Percentiles rank a stretch among this genome's conserved stretches.
These are phyloP conservation scores for Neltuma alba DNA, from an alignment of 306 rosid species.

Conservation along the genomic window DNA sequence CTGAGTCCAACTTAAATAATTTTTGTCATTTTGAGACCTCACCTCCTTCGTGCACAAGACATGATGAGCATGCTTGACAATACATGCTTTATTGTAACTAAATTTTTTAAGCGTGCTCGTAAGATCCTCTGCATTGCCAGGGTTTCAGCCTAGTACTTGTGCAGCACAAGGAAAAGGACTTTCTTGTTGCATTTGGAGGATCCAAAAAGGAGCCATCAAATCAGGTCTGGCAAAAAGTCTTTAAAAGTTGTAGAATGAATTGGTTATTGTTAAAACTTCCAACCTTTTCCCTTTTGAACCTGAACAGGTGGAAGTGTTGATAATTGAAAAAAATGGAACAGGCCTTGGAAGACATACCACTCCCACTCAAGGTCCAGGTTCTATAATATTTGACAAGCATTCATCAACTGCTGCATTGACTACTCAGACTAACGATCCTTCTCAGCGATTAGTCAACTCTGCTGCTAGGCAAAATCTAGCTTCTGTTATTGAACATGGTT, in stretches of 20 bases:
- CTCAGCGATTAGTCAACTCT: constrained; percentile 52
- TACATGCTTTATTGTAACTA: constrained; percentile 18
- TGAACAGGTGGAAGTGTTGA: constrained; percentile 81
- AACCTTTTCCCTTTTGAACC: not conserved
- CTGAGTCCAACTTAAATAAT: constrained; percentile 9
- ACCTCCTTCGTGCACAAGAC: not conserved
- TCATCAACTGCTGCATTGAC: constrained; percentile 53
- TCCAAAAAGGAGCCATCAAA: constrained; percentile 88
- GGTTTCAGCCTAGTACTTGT: constrained; percentile 85
- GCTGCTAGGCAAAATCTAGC: constrained; percentile 64
- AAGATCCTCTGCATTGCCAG: constrained; percentile 45
- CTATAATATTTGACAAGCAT: constrained; percentile 49
- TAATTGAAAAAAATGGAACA: constrained; percentile 68
- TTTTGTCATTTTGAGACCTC: not conserved
- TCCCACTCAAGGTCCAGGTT: constrained; percentile 53
- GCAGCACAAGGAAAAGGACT: constrained; percentile 87
- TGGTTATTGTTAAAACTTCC: constrained; percentile 22
- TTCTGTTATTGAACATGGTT: constrained; percentile 79
- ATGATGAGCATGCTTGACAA: constrained; percentile 17
- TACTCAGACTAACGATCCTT: constrained; percentile 59
- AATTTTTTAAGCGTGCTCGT: constrained; percentile 25
- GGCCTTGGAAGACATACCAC: constrained; percentile 44
- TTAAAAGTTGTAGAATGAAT: not conserved
- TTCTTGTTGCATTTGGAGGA: constrained; percentile 98
- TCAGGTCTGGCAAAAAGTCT: constrained; percentile 60